Base-by-base conservation (phyloP, 2,329 filamentous ascomycete genomes). In the Colletotrichum sp. region DNA sequence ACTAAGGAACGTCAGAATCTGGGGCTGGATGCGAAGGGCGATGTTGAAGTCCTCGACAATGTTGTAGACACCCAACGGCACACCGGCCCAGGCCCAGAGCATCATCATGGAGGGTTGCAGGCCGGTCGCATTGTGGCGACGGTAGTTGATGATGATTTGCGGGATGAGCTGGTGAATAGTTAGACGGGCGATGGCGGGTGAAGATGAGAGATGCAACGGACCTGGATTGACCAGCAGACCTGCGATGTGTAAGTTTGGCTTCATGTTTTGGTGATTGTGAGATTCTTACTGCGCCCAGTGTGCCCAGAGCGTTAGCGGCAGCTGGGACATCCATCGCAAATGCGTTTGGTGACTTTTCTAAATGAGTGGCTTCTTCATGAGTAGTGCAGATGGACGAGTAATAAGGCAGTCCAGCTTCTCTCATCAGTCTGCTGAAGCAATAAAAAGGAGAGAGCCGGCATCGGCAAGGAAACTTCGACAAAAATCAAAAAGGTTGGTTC, bases 41-140 rank as follows among this genome's bases (percentile, higher is more conserved):
- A 87, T 30, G 67, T 87, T 87, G 79, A 87, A 87, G 13, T 81
- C 80, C 69, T 84, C 81, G 28, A 85, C 84, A 44, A 87, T 85
- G 75, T 88, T 88, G 79, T 87, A 88, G 7, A 87, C 86, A 3
- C 93, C 93, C 0, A 95, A 85, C 1, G 93, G 93, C 0, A 94
- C 90, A 0, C 93, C 93, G 2, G 93, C 93, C 84, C 88, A 90
- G 0, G 92, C 91, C 89, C 93, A 95, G 3, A 94, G 86, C 81
- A 95, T 89, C 92, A 95, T 94, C 93, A 95, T 94, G 0, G 91
- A 91, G 0, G 91, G 89, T 66, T 94, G 92, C 0, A 95, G 86
- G 1, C 93, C 93, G 1, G 87, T 89, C 2, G 92, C 92, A 85
- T 93, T 88, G 81, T 94, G 92, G 2, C 93, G 87, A 6, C 90